Conservation (phyloP, 1,284 basidiomycete species). For the Grifola frondosa region DNA sequence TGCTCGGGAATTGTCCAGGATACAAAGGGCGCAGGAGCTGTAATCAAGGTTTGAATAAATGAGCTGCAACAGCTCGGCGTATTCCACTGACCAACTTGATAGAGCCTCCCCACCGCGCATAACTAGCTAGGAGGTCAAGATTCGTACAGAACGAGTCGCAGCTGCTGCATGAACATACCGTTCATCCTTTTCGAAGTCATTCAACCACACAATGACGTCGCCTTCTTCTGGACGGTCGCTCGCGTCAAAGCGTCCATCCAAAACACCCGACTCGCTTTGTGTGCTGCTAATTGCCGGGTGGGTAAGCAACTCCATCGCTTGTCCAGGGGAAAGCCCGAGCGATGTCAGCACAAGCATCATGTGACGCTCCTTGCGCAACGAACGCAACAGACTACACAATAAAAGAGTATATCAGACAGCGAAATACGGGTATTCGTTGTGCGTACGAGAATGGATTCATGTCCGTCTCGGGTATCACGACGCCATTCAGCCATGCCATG, state of each 20-base stretch:
- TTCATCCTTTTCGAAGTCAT: slow-evolving; percentile 86
- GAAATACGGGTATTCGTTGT: too few species aligned
- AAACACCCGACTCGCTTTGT: slow-evolving; percentile 48
- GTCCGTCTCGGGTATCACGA: slow-evolving; percentile 58
- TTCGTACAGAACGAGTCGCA: background rate
- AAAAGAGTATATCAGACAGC: background rate
- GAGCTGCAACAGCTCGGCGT: background rate
- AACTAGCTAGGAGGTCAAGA: slow-evolving; percentile 37
- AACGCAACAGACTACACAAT: slow-evolving; percentile 55
- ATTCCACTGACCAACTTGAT: slow-evolving; percentile 44
- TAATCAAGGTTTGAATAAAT: background rate
- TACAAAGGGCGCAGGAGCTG: slow-evolving; percentile 72
- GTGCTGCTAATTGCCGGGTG: slow-evolving; percentile 54
- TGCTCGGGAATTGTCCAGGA: slow-evolving; percentile 73
- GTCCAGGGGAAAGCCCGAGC: slow-evolving; percentile 58
- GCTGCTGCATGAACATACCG: slow-evolving; percentile 40
- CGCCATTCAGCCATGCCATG: slow-evolving; percentile 80
- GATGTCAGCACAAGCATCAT: slow-evolving; percentile 62
- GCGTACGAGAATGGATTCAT: slow-evolving; percentile 69
- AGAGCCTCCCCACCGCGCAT: slow-evolving; percentile 52
- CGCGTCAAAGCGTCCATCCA: slow-evolving; percentile 84
- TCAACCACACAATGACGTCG: slow-evolving; percentile 80
- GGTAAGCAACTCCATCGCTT: slow-evolving; percentile 74
- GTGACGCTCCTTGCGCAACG: slow-evolving; percentile 72
- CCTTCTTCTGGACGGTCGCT: slow-evolving; percentile 85